These are phyloP conservation scores for Nigrospora osmanthi DNA, from an alignment of 2,329 filamentous ascomycete genomes.

Conservation along the genomic window DNA sequence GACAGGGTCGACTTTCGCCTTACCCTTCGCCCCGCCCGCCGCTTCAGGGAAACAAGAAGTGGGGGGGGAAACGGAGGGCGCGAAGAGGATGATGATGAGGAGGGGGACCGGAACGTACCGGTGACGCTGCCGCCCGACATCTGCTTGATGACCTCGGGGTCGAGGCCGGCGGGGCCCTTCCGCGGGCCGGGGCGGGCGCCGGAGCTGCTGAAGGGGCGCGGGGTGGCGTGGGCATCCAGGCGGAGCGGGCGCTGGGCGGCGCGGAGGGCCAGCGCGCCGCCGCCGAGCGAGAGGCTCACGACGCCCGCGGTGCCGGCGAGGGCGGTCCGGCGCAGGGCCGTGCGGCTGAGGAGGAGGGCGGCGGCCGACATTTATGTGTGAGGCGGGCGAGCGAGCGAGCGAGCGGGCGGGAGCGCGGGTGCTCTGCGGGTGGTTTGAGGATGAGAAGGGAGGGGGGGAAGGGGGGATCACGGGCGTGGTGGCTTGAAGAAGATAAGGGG, in stretches of 20 bases:
- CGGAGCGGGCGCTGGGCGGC: slow-evolving; percentile 10
- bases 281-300: slow-evolving; percentile 23
- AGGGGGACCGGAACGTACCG: slow-evolving; percentile 7
- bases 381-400: no score
- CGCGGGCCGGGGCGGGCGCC: no score
- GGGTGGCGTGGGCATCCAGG: slow-evolving; percentile 11
- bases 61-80: background rate
- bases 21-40: no score
- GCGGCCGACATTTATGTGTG: background rate
- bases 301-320: slow-evolving; percentile 17
- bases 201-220: slow-evolving; percentile 4
- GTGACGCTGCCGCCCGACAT: slow-evolving; percentile 14
- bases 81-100: slow-evolving; percentile 1
- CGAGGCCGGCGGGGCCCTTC: slow-evolving; percentile 15
- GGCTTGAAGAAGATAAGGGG: no score
- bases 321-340: slow-evolving; percentile 17
- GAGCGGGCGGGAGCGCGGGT: no score
- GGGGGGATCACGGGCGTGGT: no score
- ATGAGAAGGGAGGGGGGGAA: no score
- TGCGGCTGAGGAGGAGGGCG: slow-evolving; percentile 14
- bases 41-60: no score
- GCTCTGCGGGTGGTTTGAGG: no score
- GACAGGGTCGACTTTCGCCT: no score
- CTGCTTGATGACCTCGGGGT: slow-evolving; percentile 7
- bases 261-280: slow-evolving; percentile 16